Evolutionary conservation across 1,284 basidiomycete species (phyloP), one percentile per base, ranked within the genome.

Genomic region (Peniophora sp.): DNA sequence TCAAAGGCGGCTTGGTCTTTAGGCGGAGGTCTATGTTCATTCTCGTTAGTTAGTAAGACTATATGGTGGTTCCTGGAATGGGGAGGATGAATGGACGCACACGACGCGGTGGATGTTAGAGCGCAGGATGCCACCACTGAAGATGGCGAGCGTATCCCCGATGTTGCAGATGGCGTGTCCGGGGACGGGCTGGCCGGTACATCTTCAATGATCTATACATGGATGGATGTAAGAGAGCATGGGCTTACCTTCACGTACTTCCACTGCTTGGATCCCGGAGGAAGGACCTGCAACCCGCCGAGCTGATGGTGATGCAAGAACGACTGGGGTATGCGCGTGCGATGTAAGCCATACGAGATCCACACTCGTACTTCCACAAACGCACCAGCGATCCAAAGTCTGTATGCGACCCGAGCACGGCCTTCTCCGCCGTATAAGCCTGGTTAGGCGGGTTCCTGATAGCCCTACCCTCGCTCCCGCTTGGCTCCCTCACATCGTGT

Each of bases 211-310:
- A 25, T 14, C 44, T 16, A 10, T 10, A 12, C 11, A 44, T 20
- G 41, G 9, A 10, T 44, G 17, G 41, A 45, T 24, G 12, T 12
- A 6, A 19, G 41, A 44, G 41, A 44, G 23, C 14, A 23, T n/a
- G 22, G 14, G 51, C 59, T 25, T 38, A 66, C 66, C 62, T 65
- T 68, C 52, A 73, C 66, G 58, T 71, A 73, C 19, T 68, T 63
- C 71, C 71, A 73, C 45, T 65, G 58, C 48, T 66, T 60, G 12
- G 63, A 50, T 47, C 65, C 58, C 51, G 69, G 61, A 27, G 65
- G 59, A 62, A 70, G 53, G 23, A 73, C 70, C 53, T 73, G 71
- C 6, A 73, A 61, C 0, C 71, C 71, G n/a, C 71, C 70, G n/a
- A 72, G 59, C 45, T 66, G 66, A 57, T 73, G 71, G 60, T 67